phyloP scores from a whole-genome alignment of 108 stramenopile species.

The Cylindrotheca closterium region DNA sequence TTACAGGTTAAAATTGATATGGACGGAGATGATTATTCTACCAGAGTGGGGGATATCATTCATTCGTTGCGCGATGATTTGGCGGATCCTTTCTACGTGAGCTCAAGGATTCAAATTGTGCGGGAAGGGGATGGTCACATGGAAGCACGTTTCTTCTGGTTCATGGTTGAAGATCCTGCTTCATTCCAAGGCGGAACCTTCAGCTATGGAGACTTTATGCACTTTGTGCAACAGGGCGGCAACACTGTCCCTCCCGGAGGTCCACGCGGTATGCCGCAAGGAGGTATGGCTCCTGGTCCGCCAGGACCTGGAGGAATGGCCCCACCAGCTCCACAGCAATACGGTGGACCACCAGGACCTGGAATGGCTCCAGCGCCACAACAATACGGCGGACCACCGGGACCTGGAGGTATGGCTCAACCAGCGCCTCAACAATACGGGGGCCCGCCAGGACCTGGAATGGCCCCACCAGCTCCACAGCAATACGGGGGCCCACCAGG shows the following conservation, averaged over 20 bases:
- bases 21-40: slow-evolving; percentile 72
- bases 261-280: slow-evolving; percentile 28
- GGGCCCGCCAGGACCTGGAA: slow-evolving; percentile 28
- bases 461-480: slow-evolving; percentile 21
- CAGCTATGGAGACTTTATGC: slow-evolving; percentile 90
- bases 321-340: slow-evolving; percentile 11
- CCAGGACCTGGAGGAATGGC: slow-evolving; percentile 27
- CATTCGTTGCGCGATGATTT: slow-evolving; percentile 78
- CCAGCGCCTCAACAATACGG: slow-evolving; percentile 12
- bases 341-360: slow-evolving; percentile 6
- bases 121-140: slow-evolving; percentile 88
- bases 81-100: slow-evolving; percentile 42
- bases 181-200: slow-evolving; percentile 92
- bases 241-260: slow-evolving; percentile 30
- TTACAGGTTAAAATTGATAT: slow-evolving; percentile 40
- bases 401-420: background rate
- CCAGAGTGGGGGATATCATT: slow-evolving; percentile 78
- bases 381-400: slow-evolving; percentile 26
- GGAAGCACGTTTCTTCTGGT: slow-evolving; percentile 92
- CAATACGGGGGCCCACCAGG: slow-evolving; percentile 10
- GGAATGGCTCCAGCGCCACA: slow-evolving; percentile 15
- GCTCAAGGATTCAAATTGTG: slow-evolving; percentile 75
- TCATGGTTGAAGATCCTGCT: slow-evolving; percentile 95
- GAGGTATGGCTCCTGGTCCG: too few relatives aligned
- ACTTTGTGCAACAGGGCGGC: slow-evolving; percentile 48